phyloP scores from a whole-genome alignment of 2,329 filamentous ascomycete genomes.

The Fusarium newnesense region DNA sequence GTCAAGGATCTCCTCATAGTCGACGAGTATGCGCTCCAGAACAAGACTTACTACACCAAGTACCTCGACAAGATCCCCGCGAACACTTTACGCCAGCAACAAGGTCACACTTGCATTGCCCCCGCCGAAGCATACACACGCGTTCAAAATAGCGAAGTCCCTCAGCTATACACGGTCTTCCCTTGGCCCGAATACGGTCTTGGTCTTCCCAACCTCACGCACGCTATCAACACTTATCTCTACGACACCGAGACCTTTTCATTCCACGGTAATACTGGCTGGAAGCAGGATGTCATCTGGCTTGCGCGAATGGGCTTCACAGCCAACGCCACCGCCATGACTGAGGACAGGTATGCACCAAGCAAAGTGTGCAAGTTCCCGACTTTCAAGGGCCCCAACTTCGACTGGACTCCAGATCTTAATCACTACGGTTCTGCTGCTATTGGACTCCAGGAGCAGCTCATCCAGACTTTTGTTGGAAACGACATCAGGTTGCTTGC shows the following conservation, averaged over 20 bases:
- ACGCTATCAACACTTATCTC: slow-evolving; percentile 6
- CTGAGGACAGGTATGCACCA: not conserved
- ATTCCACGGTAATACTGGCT: slow-evolving; percentile 4
- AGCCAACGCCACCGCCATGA: not conserved
- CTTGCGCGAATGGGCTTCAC: slow-evolving; percentile 7
- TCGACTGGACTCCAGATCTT: slow-evolving; percentile 3
- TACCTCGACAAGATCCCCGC: slow-evolving; percentile 1
- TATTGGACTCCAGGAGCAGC: slow-evolving; percentile 13
- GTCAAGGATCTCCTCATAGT: slow-evolving; percentile 8
- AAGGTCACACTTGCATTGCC: slow-evolving; percentile 6
- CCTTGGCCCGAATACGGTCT: slow-evolving; percentile 11
- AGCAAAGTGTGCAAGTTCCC: slow-evolving; percentile 13
- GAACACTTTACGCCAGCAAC: not conserved
- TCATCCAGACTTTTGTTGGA: slow-evolving; percentile 1
- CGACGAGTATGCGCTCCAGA: not conserved
- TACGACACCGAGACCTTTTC: not conserved
- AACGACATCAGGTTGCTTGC: slow-evolving; percentile 6
- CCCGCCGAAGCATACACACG: slow-evolving; percentile 7
- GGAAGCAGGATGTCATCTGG: slow-evolving; percentile 16
- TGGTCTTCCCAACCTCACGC: not conserved
- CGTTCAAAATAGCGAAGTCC: slow-evolving; percentile 12
- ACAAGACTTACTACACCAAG: slow-evolving; percentile 4
- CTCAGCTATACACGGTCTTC: not conserved
- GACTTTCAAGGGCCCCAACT: slow-evolving; percentile 8
- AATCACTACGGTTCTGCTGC: slow-evolving; percentile 7